Conservation (phyloP, 441 rosid genomes). For the Gossypium trilobum region DNA sequence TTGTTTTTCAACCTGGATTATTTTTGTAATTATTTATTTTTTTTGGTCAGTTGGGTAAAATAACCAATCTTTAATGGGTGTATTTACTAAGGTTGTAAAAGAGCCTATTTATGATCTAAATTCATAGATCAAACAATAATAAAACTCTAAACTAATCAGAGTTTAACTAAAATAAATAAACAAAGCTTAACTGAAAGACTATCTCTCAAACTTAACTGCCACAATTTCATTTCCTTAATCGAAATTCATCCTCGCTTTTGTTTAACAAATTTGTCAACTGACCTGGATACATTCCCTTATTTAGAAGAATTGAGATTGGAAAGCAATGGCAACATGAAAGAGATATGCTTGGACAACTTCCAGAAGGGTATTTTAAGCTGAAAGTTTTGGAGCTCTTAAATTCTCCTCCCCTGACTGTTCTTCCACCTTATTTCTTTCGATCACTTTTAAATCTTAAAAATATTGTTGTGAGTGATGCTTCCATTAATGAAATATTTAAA, state of each 20-base stretch:
- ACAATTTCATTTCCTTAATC: neutral
- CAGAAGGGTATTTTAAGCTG: conserved; percentile 8
- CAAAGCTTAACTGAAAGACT: too few relatives aligned
- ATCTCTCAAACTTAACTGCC: too few relatives aligned
- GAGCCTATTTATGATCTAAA: too few relatives aligned
- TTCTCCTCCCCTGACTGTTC: neutral
- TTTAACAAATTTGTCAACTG: neutral
- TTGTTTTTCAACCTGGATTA: too few relatives aligned
- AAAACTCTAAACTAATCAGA: too few relatives aligned
- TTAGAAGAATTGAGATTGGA: conserved; percentile 18
- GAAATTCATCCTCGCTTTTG: neutral
- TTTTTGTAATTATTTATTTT: too few relatives aligned
- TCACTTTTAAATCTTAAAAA: neutral
- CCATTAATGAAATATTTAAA: neutral
- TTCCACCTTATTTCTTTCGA: too few relatives aligned
- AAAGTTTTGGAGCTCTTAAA: neutral
- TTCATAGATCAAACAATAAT: too few relatives aligned
- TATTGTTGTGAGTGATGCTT: conserved; percentile 1
- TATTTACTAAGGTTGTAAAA: too few relatives aligned
- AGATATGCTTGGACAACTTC: conserved; percentile 10
- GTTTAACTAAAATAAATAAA: too few relatives aligned
- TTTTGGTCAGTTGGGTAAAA: too few relatives aligned
- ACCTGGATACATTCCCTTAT: conserved; percentile 15
- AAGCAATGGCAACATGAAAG: neutral
- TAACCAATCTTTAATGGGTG: too few relatives aligned